phyloP scores from a whole-genome alignment of 805 yeast species.

The Saturnispora gosingensis region DNA sequence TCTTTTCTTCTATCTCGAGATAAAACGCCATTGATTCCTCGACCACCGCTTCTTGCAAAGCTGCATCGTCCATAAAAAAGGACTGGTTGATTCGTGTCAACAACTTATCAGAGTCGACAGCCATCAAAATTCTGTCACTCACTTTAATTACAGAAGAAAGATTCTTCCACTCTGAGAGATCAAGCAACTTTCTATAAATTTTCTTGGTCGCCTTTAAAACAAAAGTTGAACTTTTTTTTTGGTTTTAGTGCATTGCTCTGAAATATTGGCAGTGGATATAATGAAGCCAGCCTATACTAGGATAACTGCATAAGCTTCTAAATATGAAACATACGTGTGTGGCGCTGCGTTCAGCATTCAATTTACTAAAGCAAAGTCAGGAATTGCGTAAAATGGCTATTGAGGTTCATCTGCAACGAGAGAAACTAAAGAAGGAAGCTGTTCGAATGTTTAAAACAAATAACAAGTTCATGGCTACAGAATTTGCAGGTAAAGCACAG shows the following conservation, averaged over 20 bases:
- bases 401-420: slow-evolving; percentile 1
- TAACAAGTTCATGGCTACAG: slow-evolving; percentile 4
- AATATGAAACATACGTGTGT: background rate
- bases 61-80: slow-evolving; percentile 26
- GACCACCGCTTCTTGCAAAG: slow-evolving; percentile 22
- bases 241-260: background rate
- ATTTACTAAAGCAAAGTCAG: background rate
- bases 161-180: background rate
- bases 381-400: background rate
- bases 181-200: background rate
- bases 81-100: slow-evolving; percentile 9
- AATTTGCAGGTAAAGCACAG: slow-evolving; percentile 9
- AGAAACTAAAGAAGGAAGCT: background rate
- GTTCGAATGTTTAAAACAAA: background rate
- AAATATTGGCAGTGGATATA: background rate
- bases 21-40: slow-evolving; percentile 29
- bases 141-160: background rate
- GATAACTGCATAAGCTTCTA: background rate
- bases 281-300: background rate
- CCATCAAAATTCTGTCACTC: background rate
- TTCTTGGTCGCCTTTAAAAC: background rate
- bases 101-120: slow-evolving; percentile 1
- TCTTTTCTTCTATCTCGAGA: slow-evolving; percentile 9
- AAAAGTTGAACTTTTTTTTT: background rate
- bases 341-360: background rate